Evolutionary conservation across 2,329 filamentous ascomycete genomes (phyloP), one percentile per base, ranked within the genome.

Genomic region (Aspergillus sp.): DNA sequence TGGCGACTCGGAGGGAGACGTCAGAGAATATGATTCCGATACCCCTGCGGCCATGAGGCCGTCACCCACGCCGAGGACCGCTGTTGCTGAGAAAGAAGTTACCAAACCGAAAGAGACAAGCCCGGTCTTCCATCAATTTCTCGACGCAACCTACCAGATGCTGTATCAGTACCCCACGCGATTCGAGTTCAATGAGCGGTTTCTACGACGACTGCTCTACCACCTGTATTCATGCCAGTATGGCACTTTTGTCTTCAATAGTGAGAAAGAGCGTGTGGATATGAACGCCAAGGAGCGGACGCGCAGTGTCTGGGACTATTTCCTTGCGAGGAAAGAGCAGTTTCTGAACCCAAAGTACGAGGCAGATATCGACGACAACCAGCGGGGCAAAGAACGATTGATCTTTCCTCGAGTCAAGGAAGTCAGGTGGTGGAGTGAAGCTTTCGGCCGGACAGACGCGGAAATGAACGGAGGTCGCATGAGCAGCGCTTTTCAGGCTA

Each of bases 191-290:
- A 98, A 96, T 68, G 95, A 98, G 75, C 88, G 94, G 4, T 98
- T 99, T 76, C 81, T 99, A 7, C 86, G 92, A 28, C 88, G 95
- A 22, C 82, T 99, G 3, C 83, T 98, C 1, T 99, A 98, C 73
- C 95, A 99, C 74, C 85, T 96, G 1, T 94, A 98, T 74, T 94
- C 94, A 0, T 97, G 93, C 68, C 95, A 99, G 74, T 99, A 97
- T 66, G 95, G 95, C 50, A 97, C 94, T 0, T 99, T 99, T 74
- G 83, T 99, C 5, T 97, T 91, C 78, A 97, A 99, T 79, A 96
- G 88, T 59, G 95, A 99, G 76, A 95, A 93, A 72, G 91, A 97
- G 71, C 89, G 95, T 3, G 81, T 87, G 17, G 90, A 95, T 48
- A 85, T 87, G 23, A 84, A 82, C 30, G 88, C 91, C 1, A 81